Evolutionary conservation across 2,329 filamentous ascomycete species (phyloP).

Genomic region (Colletotrichum cereale): DNA sequence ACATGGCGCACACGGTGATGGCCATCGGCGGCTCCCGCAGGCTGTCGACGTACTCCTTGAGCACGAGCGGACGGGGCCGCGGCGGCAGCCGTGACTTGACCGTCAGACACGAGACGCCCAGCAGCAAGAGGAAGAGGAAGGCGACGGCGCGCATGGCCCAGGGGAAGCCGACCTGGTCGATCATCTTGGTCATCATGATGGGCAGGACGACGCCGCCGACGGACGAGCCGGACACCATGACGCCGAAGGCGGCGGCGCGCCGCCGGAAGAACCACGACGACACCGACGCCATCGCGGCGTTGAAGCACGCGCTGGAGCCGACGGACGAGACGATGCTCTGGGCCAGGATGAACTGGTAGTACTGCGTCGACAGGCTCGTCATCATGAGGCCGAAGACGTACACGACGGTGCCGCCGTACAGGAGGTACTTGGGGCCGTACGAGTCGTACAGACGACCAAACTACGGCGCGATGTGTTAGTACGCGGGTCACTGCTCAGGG

Average conservation of each 20-base stretch:
- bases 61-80: constrained; percentile 57
- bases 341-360: constrained; percentile 60
- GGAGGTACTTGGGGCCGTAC: constrained; percentile 71
- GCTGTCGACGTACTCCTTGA: constrained; percentile 60
- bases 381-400: constrained; percentile 77
- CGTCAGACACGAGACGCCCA: constrained; percentile 52
- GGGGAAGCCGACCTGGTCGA: constrained; percentile 59
- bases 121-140: constrained; percentile 58
- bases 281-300: constrained; percentile 55
- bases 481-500: too few species aligned
- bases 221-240: constrained; percentile 66
- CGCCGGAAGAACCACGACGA: constrained; percentile 66
- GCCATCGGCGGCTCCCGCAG: constrained; percentile 61
- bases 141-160: constrained; percentile 63
- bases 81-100: constrained; percentile 59
- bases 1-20: constrained; percentile 59
- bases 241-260: constrained; percentile 65
- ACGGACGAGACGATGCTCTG: constrained; percentile 56
- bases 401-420: constrained; percentile 64
- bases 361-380: constrained; percentile 62
- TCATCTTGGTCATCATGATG: constrained; percentile 69
- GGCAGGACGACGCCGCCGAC: constrained; percentile 70
- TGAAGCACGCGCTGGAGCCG: constrained; percentile 60
- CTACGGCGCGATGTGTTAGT: constrained; percentile 26
- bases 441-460: constrained; percentile 75